Percentiles rank a stretch among this genome's conserved stretches.
These are phyloP conservation scores for Termitomyces sp. DNA, from an alignment of 768 basidiomycete species.

Conservation along the genomic window DNA sequence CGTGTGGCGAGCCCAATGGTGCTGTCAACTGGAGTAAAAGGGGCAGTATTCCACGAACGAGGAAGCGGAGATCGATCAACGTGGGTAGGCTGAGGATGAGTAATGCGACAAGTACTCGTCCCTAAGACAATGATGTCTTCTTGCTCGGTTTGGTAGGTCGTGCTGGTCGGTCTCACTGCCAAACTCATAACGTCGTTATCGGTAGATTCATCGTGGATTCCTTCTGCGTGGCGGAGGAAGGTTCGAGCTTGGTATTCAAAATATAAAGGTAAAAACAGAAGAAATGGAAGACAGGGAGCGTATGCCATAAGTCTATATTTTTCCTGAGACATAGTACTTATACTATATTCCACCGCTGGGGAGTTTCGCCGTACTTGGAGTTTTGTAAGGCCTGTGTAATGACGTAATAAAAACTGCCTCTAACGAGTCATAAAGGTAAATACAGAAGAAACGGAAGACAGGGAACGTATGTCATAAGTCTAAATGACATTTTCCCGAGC, in stretches of 20 bases:
- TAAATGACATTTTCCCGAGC: not conserved
- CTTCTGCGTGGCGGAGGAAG: not conserved
- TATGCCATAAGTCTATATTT: not conserved
- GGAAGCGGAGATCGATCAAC: not conserved
- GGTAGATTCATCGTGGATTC: no score
- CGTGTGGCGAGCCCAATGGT: no score
- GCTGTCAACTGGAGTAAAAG: no score
- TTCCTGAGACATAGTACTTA: no score
- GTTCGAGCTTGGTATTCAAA: not conserved
- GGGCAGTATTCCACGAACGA: not conserved
- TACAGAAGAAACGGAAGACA: not conserved
- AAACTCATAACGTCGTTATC: not conserved
- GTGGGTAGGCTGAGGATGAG: not conserved
- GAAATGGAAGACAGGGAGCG: not conserved
- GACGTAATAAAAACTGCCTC: no score
- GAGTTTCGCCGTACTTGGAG: no score
- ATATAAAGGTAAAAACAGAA: not conserved
- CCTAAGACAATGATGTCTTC: not conserved
- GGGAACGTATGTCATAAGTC: not conserved
- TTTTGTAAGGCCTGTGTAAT: no score
- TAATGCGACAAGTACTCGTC: not conserved
- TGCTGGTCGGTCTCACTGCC: not conserved
- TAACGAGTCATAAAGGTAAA: not conserved
- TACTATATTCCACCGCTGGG: no score
- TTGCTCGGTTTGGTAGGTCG: not conserved